phyloP scores from a whole-genome alignment of 495 filamentous ascomycete species.

The Friedmanniomyces endolithicus region DNA sequence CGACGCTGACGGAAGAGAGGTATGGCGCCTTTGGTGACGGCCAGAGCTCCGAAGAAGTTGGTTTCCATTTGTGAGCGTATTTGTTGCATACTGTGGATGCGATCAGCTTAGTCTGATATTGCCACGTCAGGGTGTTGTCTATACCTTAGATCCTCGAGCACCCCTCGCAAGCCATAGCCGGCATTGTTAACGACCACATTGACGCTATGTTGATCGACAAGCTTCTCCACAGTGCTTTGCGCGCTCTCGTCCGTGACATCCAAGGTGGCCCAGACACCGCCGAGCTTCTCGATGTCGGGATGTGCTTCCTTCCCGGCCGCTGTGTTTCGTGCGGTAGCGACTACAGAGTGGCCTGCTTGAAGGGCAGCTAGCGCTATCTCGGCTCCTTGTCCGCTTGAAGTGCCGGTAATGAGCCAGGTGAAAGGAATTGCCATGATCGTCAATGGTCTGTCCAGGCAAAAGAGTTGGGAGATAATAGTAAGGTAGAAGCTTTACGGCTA shows the following conservation, averaged over 20 bases:
- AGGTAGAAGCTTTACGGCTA: too few relatives aligned
- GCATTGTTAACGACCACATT: conserved; percentile 18
- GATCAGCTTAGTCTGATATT: background rate
- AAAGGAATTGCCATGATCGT: background rate
- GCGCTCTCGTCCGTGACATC: conserved; percentile 11
- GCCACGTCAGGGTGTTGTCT: background rate
- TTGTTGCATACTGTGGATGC: conserved; percentile 11
- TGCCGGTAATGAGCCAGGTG: conserved; percentile 14
- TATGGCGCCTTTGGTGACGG: conserved; percentile 19
- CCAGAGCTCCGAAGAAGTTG: conserved; percentile 24
- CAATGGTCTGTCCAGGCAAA: background rate
- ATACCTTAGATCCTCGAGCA: conserved; percentile 21
- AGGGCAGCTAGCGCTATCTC: conserved; percentile 10
- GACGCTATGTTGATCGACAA: conserved; percentile 1
- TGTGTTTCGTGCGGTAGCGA: conserved; percentile 12
- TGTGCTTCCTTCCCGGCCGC: background rate
- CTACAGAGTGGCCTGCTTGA: conserved; percentile 3
- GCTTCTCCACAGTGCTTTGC: conserved; percentile 1
- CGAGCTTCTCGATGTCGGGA: conserved; percentile 9
- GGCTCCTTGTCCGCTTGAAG: conserved; percentile 10
- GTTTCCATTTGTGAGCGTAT: conserved; percentile 22
- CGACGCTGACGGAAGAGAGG: conserved; percentile 19
- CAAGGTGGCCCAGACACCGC: conserved; percentile 6
- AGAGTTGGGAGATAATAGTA: background rate
- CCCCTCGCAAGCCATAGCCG: conserved; percentile 17